Conservation (phyloP, 2,329 filamentous ascomycete genomes). For the Penicillium sp. region DNA sequence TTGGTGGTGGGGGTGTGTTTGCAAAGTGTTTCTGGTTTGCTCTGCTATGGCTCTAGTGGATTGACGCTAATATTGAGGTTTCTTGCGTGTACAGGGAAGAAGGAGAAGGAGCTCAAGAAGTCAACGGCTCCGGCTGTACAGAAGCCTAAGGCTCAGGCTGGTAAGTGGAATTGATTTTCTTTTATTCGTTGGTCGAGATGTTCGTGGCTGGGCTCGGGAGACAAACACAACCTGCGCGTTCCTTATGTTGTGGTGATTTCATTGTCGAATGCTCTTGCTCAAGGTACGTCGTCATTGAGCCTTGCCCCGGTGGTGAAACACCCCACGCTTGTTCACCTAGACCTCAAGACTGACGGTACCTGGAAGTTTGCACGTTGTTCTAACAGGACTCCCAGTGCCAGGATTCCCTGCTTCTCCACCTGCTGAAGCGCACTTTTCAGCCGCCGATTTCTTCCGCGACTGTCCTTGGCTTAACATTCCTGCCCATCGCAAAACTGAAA, state of each 20-base stretch:
- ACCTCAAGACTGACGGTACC: slow-evolving; percentile 37
- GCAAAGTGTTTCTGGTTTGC: background rate
- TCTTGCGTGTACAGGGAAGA: slow-evolving; percentile 33
- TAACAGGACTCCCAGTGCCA: slow-evolving; percentile 44
- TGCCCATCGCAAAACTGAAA: slow-evolving; percentile 61
- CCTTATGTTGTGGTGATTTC: slow-evolving; percentile 1
- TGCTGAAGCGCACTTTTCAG: slow-evolving; percentile 46
- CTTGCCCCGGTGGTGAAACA: slow-evolving; percentile 3
- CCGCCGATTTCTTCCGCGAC: slow-evolving; percentile 73
- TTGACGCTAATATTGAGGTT: slow-evolving; percentile 7
- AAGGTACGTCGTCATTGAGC: slow-evolving; percentile 18
- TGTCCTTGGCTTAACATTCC: slow-evolving; percentile 84
- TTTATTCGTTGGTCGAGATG: slow-evolving; percentile 14
- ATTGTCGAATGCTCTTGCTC: background rate
- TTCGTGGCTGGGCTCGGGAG: slow-evolving; percentile 38
- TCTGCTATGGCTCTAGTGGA: background rate
- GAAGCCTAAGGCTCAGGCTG: slow-evolving; percentile 35
- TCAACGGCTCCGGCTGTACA: slow-evolving; percentile 31
- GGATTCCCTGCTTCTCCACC: slow-evolving; percentile 32
- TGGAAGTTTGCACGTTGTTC: slow-evolving; percentile 40
- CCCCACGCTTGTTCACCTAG: slow-evolving; percentile 8
- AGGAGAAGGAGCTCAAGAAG: slow-evolving; percentile 43
- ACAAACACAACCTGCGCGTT: background rate
- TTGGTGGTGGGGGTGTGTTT: background rate
- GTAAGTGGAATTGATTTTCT: slow-evolving; percentile 29